Evolutionary conservation across 768 basidiomycete genomes (phyloP).

Genomic region (Arthromyces matolae): DNA sequence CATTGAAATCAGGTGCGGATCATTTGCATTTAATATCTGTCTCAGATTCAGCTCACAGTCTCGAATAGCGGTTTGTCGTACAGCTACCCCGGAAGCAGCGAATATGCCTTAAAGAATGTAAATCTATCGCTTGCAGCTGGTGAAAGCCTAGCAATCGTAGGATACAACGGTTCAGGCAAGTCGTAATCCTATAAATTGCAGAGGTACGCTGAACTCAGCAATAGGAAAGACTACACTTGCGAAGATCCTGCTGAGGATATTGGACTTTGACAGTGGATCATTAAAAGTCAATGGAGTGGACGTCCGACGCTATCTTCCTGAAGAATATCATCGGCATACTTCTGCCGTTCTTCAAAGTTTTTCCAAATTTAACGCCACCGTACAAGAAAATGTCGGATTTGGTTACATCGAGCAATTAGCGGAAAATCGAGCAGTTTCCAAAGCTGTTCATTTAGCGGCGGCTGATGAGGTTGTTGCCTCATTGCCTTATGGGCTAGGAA

Average conservation of each 20-base stretch:
- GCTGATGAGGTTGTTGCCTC: constrained; percentile 62
- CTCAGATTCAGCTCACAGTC: constrained; percentile 7
- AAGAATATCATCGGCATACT: constrained; percentile 68
- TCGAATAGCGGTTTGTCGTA: constrained; percentile 46
- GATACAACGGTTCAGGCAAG: constrained; percentile 78
- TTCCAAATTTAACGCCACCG: constrained; percentile 71
- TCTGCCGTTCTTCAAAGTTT: constrained; percentile 88
- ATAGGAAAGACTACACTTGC: constrained; percentile 86
- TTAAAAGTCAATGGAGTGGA: constrained; percentile 69
- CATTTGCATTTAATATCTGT: constrained; percentile 8
- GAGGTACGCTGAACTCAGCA: constrained; percentile 9
- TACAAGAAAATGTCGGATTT: constrained; percentile 84
- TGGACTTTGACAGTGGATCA: constrained; percentile 70
- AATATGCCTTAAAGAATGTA: constrained; percentile 66
- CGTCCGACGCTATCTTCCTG: constrained; percentile 59
- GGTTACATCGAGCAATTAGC: constrained; percentile 66
- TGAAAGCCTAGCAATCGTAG: constrained; percentile 82
- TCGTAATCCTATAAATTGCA: not conserved
- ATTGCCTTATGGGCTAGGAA: constrained; percentile 70
- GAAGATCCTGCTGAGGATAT: constrained; percentile 73
- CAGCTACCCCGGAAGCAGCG: constrained; percentile 72
- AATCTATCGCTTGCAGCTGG: constrained; percentile 70
- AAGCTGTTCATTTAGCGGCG: constrained; percentile 69
- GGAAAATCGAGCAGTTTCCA: constrained; percentile 51
- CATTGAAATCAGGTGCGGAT: constrained; percentile 62